Conservation (phyloP, 2,329 filamentous ascomycete species). For the Penicillium sp. region DNA sequence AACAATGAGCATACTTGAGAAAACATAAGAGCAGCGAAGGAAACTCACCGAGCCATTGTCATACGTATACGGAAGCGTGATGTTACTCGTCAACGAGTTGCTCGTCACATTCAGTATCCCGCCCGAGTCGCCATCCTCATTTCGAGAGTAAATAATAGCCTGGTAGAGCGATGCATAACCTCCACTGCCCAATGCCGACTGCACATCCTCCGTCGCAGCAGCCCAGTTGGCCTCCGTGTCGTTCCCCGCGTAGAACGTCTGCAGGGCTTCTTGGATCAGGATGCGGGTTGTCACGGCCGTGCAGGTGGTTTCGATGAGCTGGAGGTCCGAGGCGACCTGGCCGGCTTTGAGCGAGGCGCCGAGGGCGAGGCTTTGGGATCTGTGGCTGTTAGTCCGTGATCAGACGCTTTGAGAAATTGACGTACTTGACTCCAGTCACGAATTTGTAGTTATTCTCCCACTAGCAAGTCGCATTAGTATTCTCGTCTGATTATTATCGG, state of each 20-base stretch:
- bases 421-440: conserved; percentile 52
- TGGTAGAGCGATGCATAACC: conserved; percentile 60
- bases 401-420: background rate
- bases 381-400: conserved; percentile 19
- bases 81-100: conserved; percentile 37
- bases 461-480: conserved; percentile 26
- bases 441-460: conserved; percentile 60
- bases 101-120: conserved; percentile 64
- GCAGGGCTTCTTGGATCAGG: conserved; percentile 50
- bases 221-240: conserved; percentile 58
- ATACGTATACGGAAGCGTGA: conserved; percentile 56
- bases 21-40: background rate
- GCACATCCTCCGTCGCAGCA: conserved; percentile 60
- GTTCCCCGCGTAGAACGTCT: conserved; percentile 51
- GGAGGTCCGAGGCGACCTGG: conserved; percentile 72
- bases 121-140: conserved; percentile 53
- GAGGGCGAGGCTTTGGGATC: conserved; percentile 62
- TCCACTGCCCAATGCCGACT: conserved; percentile 61
- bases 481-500: background rate
- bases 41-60: conserved; percentile 50
- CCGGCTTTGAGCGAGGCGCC: conserved; percentile 84
- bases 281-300: conserved; percentile 65
- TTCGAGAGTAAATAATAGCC: conserved; percentile 67
- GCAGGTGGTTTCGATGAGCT: conserved; percentile 72
- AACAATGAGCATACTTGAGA: background rate